Percentiles rank a stretch among this genome's conserved stretches.
Conservation (phyloP, 1,284 basidiomycete genomes). For the Ceratobasidium sp. region DNA sequence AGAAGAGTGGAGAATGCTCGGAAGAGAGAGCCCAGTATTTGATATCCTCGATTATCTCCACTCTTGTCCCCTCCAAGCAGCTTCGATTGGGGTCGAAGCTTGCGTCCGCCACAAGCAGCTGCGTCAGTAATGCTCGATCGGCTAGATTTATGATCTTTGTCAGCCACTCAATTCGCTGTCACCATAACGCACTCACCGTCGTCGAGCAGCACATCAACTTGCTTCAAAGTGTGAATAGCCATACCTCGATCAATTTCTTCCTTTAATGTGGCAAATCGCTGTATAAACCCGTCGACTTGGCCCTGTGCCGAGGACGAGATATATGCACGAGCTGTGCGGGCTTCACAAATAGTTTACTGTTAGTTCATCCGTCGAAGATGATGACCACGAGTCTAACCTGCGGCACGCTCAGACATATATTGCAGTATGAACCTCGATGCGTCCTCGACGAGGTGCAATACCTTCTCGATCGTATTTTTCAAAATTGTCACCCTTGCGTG, state of each 20-base stretch:
- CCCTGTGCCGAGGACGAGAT: not conserved
- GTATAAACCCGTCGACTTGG: not conserved
- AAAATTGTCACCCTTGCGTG: not conserved
- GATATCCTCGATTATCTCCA: not conserved
- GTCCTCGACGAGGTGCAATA: slow-evolving; percentile 1
- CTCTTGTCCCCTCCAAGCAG: slow-evolving; percentile 9
- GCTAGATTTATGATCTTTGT: not conserved
- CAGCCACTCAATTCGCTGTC: not conserved
- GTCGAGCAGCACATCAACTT: not conserved
- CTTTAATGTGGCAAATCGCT: not conserved
- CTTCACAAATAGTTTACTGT: not conserved
- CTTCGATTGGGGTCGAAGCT: not conserved
- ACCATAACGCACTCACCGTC: not conserved
- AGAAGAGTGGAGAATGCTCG: not conserved
- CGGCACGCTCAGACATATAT: not conserved
- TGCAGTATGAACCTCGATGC: not conserved
- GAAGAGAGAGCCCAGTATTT: not conserved
- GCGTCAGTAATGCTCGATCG: not conserved
- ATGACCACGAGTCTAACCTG: not conserved
- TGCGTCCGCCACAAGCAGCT: not conserved
- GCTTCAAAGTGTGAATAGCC: not conserved
- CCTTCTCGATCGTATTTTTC: not conserved
- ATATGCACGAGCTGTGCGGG: not conserved
- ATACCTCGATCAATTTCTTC: slow-evolving; percentile 11
- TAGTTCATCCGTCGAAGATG: not conserved